phyloP scores from a whole-genome alignment of 768 basidiomycete genomes.

The Gymnopilus dilepis region DNA sequence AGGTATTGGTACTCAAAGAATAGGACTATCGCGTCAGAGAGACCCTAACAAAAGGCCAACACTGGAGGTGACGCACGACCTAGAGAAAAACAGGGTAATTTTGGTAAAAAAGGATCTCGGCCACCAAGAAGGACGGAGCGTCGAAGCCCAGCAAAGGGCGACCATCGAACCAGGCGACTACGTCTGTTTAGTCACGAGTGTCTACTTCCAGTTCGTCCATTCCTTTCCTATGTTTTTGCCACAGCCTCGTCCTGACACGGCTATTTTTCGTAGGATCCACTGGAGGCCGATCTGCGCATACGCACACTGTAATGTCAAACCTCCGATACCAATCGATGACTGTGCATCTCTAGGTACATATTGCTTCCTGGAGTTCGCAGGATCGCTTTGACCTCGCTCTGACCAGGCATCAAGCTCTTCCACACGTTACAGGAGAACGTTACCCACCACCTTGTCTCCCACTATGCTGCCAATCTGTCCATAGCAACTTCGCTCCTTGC shows the following conservation, averaged over 20 bases:
- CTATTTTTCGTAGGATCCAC: conserved; percentile 40
- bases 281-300: conserved; percentile 61
- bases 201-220: conserved; percentile 51
- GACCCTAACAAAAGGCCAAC: conserved; percentile 55
- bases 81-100: conserved; percentile 53
- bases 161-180: conserved; percentile 52
- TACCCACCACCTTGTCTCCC: conserved; percentile 69
- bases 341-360: conserved; percentile 61
- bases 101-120: conserved; percentile 45
- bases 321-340: conserved; percentile 41
- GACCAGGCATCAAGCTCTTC: conserved; percentile 60
- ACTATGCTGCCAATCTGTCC: conserved; percentile 51
- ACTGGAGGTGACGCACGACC: conserved; percentile 52
- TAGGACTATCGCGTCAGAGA: conserved; percentile 37
- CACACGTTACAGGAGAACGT: conserved; percentile 48
- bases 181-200: conserved; percentile 48
- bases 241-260: not conserved
- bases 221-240: too few species aligned
- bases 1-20: not conserved
- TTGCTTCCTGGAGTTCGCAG: not conserved
- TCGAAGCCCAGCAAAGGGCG: conserved; percentile 35
- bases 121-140: conserved; percentile 29
- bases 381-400: not conserved
- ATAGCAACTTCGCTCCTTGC: conserved; percentile 66
- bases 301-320: conserved; percentile 39